phyloP scores from a whole-genome alignment of 768 basidiomycete genomes.

The Jaapia argillacea region DNA sequence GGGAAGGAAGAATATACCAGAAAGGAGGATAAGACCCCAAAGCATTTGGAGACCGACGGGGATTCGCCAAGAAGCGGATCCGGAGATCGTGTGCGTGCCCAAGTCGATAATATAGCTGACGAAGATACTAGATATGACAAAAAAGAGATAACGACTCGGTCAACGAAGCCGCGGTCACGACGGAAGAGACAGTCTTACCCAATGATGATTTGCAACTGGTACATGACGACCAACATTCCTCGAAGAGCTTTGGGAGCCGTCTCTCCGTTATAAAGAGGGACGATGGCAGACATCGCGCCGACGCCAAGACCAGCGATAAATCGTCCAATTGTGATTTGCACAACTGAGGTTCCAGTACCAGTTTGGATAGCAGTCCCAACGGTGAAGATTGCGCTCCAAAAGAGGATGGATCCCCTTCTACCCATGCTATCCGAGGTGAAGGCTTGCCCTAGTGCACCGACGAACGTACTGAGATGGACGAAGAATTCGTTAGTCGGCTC shows the following conservation, averaged over 20 bases:
- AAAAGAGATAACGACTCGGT: background rate
- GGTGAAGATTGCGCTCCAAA: conserved; percentile 70
- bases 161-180: background rate
- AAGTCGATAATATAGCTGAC: conserved; percentile 64
- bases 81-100: conserved; percentile 43
- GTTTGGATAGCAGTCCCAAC: conserved; percentile 62
- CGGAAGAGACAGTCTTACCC: conserved; percentile 30
- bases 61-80: conserved; percentile 62
- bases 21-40: conserved; percentile 58
- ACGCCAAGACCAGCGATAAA: conserved; percentile 73
- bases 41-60: conserved; percentile 68
- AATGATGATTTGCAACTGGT: conserved; percentile 68
- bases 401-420: conserved; percentile 61
- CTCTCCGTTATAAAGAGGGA: conserved; percentile 62
- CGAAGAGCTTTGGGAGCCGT: conserved; percentile 67
- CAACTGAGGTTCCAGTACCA: conserved; percentile 45
- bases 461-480: conserved; percentile 8
- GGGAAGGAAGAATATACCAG: conserved; percentile 66
- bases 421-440: conserved; percentile 70
- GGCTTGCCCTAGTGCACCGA: conserved; percentile 56
- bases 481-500: background rate
- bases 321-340: conserved; percentile 63
- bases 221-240: conserved; percentile 62
- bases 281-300: conserved; percentile 58
- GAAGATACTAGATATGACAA: conserved; percentile 43